Base-by-base conservation (phyloP, 106 monocot genomes). In the Dendrobium catenatum region DNA sequence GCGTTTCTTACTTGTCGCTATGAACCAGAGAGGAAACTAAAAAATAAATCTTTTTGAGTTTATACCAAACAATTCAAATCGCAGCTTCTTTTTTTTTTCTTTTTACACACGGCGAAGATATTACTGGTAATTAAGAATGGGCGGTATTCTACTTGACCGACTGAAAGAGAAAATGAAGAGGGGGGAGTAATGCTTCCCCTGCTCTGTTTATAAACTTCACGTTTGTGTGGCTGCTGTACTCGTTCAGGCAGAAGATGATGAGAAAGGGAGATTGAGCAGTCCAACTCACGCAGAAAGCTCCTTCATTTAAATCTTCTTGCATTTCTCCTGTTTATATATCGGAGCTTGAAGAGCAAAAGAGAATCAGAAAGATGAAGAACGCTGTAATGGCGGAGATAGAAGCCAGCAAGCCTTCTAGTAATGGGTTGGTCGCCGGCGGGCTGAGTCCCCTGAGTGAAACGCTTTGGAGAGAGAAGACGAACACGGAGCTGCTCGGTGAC, bases 401-500 rank as follows among this genome's bases (percentile, higher is more conserved):
- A 86, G 83, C 90, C 10, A 86, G 75, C 81, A 92, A 85, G 82
- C 92, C 93, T 59, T 58, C 87, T 24, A 88, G 82, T 42, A 61
- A 59, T 13, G 75, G 79, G 20, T n/a, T 86, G 37, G 61, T 61
- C 49, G 66, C 29, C 29, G 79, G 82, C 41, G 86, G 83, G 76
- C 82, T 93, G 70, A 93, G 93, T 76, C 93, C 93, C 22, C 79
- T 93, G 33, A 90, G 93, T 54, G 93, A 93, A 83, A 90, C 93
- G 16, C 86, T 93, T 31, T 93, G 93, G 93, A 88, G 82, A 78
- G 93, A 93, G 44, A 93, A 87, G 78, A 72, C 87, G 2, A 80
- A 86, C 79, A 84, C 85, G 9, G 81, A 81, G 64, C 55, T 85
- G 55, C 78, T 88, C 26, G 88, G 88, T 9, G 87, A 93, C 74